phyloP scores from a whole-genome alignment of 1,139 yeast species.

The Debaryomyces psychrophilus region DNA sequence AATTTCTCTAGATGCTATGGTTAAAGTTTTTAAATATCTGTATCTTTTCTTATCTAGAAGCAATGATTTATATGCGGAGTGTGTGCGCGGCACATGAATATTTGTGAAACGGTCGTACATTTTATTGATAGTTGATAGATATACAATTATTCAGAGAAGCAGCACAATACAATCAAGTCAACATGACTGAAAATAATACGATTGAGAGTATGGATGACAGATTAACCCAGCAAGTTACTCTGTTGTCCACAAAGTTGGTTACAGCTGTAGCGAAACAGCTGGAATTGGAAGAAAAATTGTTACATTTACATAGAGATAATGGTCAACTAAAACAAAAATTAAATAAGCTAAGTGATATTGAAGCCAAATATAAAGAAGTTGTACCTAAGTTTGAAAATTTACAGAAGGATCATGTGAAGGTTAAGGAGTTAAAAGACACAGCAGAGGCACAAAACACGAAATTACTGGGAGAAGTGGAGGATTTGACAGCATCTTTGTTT shows the following conservation, averaged over 20 bases:
- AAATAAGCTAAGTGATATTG: conserved; percentile 21
- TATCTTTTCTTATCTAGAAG: conserved; percentile 1
- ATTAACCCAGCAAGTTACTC: conserved; percentile 57
- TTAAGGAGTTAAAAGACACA: conserved; percentile 40
- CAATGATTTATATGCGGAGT: conserved; percentile 4
- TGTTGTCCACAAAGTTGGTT: conserved; percentile 60
- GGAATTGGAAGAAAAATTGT: conserved; percentile 48
- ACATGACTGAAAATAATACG: conserved; percentile 3
- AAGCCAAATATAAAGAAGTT: conserved; percentile 33
- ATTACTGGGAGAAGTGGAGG: conserved; percentile 73
- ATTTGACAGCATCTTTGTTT: conserved; percentile 71
- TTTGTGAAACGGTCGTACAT: conserved; percentile 4
- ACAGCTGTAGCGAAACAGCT: conserved; percentile 64
- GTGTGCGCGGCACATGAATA: conserved; percentile 8
- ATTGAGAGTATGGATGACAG: conserved; percentile 31
- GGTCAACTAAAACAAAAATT: conserved; percentile 26
- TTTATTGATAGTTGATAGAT: conserved; percentile 2
- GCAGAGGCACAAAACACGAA: conserved; percentile 63
- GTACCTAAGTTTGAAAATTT: conserved; percentile 34
- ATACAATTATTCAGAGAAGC: background rate
- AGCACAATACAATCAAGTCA: background rate
- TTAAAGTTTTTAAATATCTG: background rate
- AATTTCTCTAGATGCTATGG: background rate
- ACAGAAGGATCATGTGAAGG: conserved; percentile 34
- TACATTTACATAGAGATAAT: conserved; percentile 38